These are phyloP conservation scores for Blastobotrys chiropterorum DNA, from an alignment of 805 yeast genomes.

Conservation along the genomic window DNA sequence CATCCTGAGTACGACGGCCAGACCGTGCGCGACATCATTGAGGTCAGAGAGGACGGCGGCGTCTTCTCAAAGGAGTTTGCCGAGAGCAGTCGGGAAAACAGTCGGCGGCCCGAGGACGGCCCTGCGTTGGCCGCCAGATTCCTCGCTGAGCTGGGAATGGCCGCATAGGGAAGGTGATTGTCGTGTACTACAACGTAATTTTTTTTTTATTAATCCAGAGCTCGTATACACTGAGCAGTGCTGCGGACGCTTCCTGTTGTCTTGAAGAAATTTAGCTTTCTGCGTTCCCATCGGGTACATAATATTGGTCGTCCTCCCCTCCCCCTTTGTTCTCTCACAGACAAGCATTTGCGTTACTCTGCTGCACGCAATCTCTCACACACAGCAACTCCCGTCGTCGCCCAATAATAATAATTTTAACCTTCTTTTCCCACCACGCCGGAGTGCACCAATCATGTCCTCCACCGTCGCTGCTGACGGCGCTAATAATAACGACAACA, in stretches of 20 bases:
- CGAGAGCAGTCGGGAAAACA: conserved; percentile 10
- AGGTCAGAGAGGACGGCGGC: conserved; percentile 12
- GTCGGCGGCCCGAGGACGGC: conserved; percentile 18
- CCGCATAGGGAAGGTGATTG: background rate
- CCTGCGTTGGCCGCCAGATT: conserved; percentile 12
- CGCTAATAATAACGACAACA: background rate
- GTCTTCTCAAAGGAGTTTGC: conserved; percentile 13
- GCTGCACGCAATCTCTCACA: too few relatives aligned
- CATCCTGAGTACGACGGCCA: conserved; percentile 72
- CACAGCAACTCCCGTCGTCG: too few relatives aligned
- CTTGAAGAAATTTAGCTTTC: too few relatives aligned
- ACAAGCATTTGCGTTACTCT: too few relatives aligned
- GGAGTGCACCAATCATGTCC: background rate
- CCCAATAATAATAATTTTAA: too few relatives aligned
- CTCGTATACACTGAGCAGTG: background rate
- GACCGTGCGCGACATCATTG: conserved; percentile 15
- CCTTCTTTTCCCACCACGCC: too few relatives aligned
- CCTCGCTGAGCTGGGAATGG: background rate
- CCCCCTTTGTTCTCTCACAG: too few relatives aligned
- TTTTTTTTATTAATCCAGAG: background rate
- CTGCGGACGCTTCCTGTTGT: too few relatives aligned
- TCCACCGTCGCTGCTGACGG: background rate
- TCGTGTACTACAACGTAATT: background rate
- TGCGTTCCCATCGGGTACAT: too few relatives aligned
- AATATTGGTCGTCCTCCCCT: too few relatives aligned